Conservation (phyloP, 2,329 filamentous ascomycete genomes). For the Lomentospora prolificans region DNA sequence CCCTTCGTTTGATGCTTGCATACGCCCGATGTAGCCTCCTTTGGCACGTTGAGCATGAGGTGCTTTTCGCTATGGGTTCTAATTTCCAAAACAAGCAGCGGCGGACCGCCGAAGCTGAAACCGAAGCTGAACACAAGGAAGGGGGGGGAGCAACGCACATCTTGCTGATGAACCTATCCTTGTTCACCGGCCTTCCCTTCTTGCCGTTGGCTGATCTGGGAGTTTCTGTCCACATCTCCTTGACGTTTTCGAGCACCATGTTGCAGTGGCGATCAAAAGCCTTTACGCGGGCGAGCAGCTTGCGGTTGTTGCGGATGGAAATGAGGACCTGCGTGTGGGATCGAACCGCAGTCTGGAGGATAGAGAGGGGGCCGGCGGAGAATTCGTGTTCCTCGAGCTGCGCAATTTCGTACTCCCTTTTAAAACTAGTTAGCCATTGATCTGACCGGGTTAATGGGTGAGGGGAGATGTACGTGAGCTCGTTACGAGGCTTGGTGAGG, state of each 20-base stretch:
- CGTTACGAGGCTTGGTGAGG: conserved; percentile 75
- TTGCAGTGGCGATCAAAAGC: conserved; percentile 98
- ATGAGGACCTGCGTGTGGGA: conserved; percentile 94
- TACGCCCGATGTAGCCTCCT: no score
- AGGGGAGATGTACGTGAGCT: conserved; percentile 66
- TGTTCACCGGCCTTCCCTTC: conserved; percentile 86
- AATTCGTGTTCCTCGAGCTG: conserved; percentile 54
- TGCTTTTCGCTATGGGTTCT: no score
- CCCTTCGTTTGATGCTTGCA: not conserved
- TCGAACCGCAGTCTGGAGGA: conserved; percentile 93
- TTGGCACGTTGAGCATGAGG: no score
- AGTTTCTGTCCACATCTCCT: conserved; percentile 98
- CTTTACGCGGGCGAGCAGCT: conserved; percentile 93
- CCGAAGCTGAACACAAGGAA: not conserved
- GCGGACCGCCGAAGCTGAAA: not conserved
- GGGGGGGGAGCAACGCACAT: conserved; percentile 50
- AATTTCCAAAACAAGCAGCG: no score
- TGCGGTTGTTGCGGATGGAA: conserved; percentile 95
- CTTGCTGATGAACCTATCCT: conserved; percentile 97
- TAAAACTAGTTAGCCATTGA: no score
- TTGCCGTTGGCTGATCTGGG: conserved; percentile 74
- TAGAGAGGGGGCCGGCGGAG: conserved; percentile 55
- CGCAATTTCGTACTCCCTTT: conserved; percentile 81
- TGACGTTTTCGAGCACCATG: conserved; percentile 92
- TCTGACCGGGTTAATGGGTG: no score